These are phyloP conservation scores for Boletus coccyginus DNA, from an alignment of 768 basidiomycete species.

Conservation along the genomic window DNA sequence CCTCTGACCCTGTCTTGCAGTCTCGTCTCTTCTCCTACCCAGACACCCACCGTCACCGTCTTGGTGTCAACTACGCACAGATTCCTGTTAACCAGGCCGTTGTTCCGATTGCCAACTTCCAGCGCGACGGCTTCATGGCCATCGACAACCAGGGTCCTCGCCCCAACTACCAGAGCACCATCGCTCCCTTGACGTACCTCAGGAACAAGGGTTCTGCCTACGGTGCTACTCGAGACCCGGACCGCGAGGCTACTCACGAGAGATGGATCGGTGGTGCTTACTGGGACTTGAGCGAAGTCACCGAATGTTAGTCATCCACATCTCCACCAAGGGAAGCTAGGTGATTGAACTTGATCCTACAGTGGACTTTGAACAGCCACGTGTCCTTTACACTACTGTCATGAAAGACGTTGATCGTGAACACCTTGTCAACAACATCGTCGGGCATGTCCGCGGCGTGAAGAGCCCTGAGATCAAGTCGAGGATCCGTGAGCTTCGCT, in stretches of 20 bases:
- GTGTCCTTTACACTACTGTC: constrained; percentile 65
- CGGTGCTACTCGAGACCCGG: constrained; percentile 37
- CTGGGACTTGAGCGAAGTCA: constrained; percentile 69
- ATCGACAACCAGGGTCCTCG: constrained; percentile 78
- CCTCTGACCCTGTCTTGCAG: constrained; percentile 90
- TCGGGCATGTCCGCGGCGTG: constrained; percentile 57
- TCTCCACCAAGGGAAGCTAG: neutral
- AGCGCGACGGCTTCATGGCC: constrained; percentile 74
- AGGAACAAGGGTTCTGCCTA: constrained; percentile 46
- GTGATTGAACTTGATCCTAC: neutral
- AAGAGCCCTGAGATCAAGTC: constrained; percentile 60
- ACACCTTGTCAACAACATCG: constrained; percentile 65
- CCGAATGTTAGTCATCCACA: constrained; percentile 59
- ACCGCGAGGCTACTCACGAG: constrained; percentile 56
- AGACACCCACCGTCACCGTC: constrained; percentile 83
- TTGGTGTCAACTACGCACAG: constrained; percentile 79
- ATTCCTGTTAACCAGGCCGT: constrained; percentile 85
- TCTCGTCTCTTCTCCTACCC: constrained; percentile 95
- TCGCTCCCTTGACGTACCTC: constrained; percentile 68
- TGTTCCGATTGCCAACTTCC: constrained; percentile 82
- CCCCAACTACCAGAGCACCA: constrained; percentile 84
- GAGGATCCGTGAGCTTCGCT: constrained; percentile 56
- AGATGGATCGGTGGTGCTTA: constrained; percentile 69
- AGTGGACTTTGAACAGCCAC: constrained; percentile 88
- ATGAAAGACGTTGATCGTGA: constrained; percentile 58